Base-by-base conservation (phyloP, 305 asterid genomes). In the Plantago coronopus region DNA sequence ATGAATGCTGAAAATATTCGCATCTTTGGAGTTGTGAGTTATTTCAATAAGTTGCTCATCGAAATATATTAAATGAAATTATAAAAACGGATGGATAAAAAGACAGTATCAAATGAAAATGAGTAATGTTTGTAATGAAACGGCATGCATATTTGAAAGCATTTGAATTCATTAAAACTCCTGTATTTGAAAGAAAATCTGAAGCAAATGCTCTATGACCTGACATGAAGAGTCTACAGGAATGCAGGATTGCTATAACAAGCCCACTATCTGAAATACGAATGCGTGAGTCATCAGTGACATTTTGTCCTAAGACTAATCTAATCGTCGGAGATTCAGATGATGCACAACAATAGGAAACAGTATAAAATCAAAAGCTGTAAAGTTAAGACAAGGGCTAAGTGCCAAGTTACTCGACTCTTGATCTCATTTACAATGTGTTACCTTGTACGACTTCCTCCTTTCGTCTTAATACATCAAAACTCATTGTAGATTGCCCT, bases 401-500 rank as follows among this genome's bases (percentile, higher is more conserved):
- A 50, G 25, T 12, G 48, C 50, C 48, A 65, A 63, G 59, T 51
- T 23, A 58, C 17, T 53, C 40, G 37, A 21, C 48, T 64, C 45
- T 45, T 56, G 17, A 4, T 29, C 29, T 31, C 29, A 55, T 40
- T 61, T 54, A 49, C 21, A 42, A 65, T 62, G 68, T 19, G 53
- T 57, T 66, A 87, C 97, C 97, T 70, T 80, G 78, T 51, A 67
- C 51, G 74, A 48, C 77, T 62, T 79, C 83, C 16, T 51, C 57
- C 70, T 71, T 71, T 38, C 79, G 80, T 74, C 84, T 82, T 62
- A 73, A 76, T 54, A 78, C 75, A 65, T 83, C 83, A 63, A 62
- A 63, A 57, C 38, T 67, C 60, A 54, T 69, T 16, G 94, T 83
- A 62, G 81, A 70, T 59, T 75, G 77, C 64, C 65, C 58, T 43